Percentiles rank a stretch among this genome's conserved stretches.
Conservation (phyloP, 345 rosid species). For the Lenwebbia sp. region DNA sequence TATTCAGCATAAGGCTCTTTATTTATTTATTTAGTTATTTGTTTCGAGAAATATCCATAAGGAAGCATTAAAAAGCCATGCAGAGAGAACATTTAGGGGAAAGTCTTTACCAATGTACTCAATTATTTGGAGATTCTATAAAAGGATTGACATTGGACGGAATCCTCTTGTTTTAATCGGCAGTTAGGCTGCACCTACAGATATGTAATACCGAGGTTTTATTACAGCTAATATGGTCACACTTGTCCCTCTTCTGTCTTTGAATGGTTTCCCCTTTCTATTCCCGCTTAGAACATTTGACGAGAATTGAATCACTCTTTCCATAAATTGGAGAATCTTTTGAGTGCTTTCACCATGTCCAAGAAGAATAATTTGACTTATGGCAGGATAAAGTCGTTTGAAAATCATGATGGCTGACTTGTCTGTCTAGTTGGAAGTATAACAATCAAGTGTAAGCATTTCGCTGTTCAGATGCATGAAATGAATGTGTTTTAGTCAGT, state of each 20-base stretch:
- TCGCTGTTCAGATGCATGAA: neutral
- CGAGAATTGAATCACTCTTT: neutral
- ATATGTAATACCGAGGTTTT: neutral
- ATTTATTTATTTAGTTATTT: neutral
- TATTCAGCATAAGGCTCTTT: neutral
- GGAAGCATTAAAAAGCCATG: neutral
- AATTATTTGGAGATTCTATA: neutral
- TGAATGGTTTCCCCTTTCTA: neutral
- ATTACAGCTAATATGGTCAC: neutral
- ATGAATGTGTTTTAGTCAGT: neutral
- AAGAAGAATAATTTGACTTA: neutral
- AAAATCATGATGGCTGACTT: neutral
- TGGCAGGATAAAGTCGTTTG: neutral
- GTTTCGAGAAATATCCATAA: neutral
- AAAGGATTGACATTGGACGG: neutral
- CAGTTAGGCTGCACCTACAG: neutral
- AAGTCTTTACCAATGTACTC: neutral
- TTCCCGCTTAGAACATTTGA: neutral
- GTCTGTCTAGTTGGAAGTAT: neutral
- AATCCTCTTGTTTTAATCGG: neutral
- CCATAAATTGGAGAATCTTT: neutral
- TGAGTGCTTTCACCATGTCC: neutral
- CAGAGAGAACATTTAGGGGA: neutral
- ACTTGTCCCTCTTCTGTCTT: neutral
- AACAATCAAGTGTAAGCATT: neutral